Base-by-base conservation (phyloP, 2,329 filamentous ascomycete species). In the Penicillium sp. region DNA sequence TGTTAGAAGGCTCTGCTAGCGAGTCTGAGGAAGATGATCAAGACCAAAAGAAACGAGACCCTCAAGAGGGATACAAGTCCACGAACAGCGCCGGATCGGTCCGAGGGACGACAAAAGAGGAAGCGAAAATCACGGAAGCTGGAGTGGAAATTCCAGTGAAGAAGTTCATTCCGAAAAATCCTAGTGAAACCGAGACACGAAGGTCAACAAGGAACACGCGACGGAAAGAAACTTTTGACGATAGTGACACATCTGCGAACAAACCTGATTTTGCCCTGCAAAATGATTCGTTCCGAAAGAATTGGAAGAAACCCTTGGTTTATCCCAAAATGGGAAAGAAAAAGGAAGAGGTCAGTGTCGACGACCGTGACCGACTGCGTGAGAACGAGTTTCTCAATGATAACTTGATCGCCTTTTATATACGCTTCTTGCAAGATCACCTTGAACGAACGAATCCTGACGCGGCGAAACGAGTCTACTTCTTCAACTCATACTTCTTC, bases 401-500 rank as follows among this genome's bases (percentile, higher is more conserved):
- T 78, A 97, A 92, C 70, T 80, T 99, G 30, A 90, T 99, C 67
- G 88, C 86, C 54, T 97, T 97, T 73, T 97, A 96, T 72, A 82
- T 97, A 58, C 87, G 89, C 33, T 91, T 88, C 67, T 79, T 94
- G 6, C 87, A 93, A 71, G 79, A 84, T 59, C 77, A 84, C 45
- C 75, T 90, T 38, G 83, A 87, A 64, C 76, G 80, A 42, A 79
- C 83, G 11, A 81, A 83, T 1, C 83, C 85, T 0, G 80, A 86
- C 49, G 68, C 88, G 4, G 79, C 87, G 0, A 81, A 86, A 61
- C 86, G 87, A 55, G 87, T 96, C 3, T 92, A 96, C 73, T 90
- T 97, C 68, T 94, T 96, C 80, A 98, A 93, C 73, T 95, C 92
- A 0, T 97, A 92, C 76, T 97, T 98, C 77, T 98, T 91, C 72